These are phyloP conservation scores for Globisporangium heterothallicum DNA, from an alignment of 352 stramenopile species.

Conservation along the genomic window DNA sequence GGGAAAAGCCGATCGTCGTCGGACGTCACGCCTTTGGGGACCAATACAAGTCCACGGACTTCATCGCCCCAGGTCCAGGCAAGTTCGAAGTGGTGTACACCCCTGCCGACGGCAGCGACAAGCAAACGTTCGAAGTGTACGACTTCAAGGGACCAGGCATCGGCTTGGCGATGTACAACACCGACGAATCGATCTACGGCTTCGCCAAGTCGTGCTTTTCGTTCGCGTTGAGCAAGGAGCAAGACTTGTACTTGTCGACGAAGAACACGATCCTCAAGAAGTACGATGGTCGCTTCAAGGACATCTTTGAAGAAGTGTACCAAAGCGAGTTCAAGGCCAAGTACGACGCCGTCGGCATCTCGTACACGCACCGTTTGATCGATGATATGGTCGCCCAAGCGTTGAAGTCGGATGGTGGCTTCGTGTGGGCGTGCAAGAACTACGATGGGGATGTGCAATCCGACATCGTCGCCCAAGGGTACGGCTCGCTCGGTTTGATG, in stretches of 20 bases:
- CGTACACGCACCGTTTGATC: slow-evolving; percentile 76
- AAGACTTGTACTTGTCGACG: slow-evolving; percentile 65
- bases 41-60: slow-evolving; percentile 79
- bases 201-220: slow-evolving; percentile 71
- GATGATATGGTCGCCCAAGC: slow-evolving; percentile 84
- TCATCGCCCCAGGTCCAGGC: slow-evolving; percentile 52
- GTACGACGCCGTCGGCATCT: slow-evolving; percentile 67
- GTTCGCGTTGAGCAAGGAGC: slow-evolving; percentile 56
- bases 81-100: slow-evolving; percentile 76
- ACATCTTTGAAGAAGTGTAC: slow-evolving; percentile 83
- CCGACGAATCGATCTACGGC: slow-evolving; percentile 69
- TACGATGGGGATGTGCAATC: slow-evolving; percentile 81
- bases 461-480: slow-evolving; percentile 77
- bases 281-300: slow-evolving; percentile 73
- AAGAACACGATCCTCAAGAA: slow-evolving; percentile 87
- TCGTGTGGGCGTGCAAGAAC: slow-evolving; percentile 85
- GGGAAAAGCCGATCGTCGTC: slow-evolving; percentile 77
- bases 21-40: slow-evolving; percentile 76
- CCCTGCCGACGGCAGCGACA: slow-evolving; percentile 38
- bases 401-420: slow-evolving; percentile 70
- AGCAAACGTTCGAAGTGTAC: slow-evolving; percentile 56
- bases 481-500: slow-evolving; percentile 77
- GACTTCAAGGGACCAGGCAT: slow-evolving; percentile 56
- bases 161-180: slow-evolving; percentile 83
- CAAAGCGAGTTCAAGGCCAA: slow-evolving; percentile 70